Evolutionary conservation across 2,329 filamentous ascomycete genomes (phyloP), one percentile per base, ranked within the genome.

Genomic region (Pseudogymnoascus pannorum): DNA sequence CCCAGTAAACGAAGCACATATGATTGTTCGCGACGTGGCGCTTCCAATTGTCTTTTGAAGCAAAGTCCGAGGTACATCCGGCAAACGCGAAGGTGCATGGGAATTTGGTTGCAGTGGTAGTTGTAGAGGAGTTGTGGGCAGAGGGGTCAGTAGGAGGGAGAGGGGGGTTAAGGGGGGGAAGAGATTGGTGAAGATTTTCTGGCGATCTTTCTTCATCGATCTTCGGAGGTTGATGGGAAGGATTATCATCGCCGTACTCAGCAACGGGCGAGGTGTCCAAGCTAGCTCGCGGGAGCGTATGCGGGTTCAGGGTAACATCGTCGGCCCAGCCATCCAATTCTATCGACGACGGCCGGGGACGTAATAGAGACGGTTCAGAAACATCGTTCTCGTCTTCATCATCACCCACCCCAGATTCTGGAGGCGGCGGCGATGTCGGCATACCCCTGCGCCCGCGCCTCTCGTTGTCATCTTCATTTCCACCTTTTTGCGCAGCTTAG

Each of bases 11-110:
- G 2, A 90, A 78, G 60, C 87, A 83, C 22, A 96, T 78, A 71
- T 97, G 93, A 70, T 96, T 89, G 0, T 88, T 89, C 29, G 79
- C 77, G 68, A 93, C 85, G 71, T 97, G 93, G 0, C 92, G 85
- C 74, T 97, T 97, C 93, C 92, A 97, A 73, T 97, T 92, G 72
- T 97, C 96, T 76, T 96, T 96, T 67, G 82, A 87, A 3, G 82
- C 81, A 70, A 96, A 96, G 0, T 80, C 85, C 2, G 85, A 83
- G 0, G 64, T 66, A 75, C 93, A 97, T 35, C 88, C 89, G 62
- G 92, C 94, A 61, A 84, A 86, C 29, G 83, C 78, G 72, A 97
- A 92, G 62, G 91, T 85, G 73, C 93, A 97, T 29, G 8, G 44
- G 9, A 16, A 51, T 18, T 7, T 12, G 14, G 9, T 7, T 18